Percentiles rank a stretch among this genome's conserved stretches.
Conservation (phyloP, 1,284 basidiomycete genomes). For the Cryptococcus floricola region DNA sequence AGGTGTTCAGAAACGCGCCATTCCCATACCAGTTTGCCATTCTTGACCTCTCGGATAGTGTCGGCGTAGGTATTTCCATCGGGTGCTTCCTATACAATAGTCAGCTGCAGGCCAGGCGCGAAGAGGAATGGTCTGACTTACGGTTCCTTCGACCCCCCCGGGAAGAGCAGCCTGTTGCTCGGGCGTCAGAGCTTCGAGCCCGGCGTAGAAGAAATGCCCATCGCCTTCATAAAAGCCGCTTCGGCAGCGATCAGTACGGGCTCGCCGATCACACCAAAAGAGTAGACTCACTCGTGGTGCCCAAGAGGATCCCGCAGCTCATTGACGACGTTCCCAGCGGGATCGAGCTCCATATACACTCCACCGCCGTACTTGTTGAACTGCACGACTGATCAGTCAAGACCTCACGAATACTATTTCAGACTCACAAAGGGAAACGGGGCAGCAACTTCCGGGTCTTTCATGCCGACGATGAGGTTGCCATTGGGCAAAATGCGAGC, state of each 20-base stretch:
- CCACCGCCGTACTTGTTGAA: constrained; percentile 26
- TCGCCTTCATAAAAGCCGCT: constrained; percentile 21
- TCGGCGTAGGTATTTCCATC: constrained; percentile 21
- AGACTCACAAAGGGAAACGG: constrained; percentile 19
- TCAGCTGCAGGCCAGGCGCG: no score
- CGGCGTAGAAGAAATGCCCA: constrained; percentile 21
- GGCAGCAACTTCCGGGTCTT: constrained; percentile 19
- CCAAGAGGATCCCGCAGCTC: constrained; percentile 21
- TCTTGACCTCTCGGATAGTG: constrained; percentile 21
- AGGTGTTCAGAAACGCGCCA: constrained; percentile 21
- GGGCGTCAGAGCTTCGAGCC: constrained; percentile 13
- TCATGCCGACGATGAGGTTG: constrained; percentile 20
- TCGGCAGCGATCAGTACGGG: neutral
- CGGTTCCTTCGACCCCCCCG: constrained; percentile 18
- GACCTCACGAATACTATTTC: neutral
- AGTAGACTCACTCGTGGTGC: constrained; percentile 18
- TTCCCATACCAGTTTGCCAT: constrained; percentile 21
- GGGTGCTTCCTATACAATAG: constrained; percentile 15
- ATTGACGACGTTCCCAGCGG: constrained; percentile 14
- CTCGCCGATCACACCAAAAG: neutral
- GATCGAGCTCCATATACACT: constrained; percentile 17
- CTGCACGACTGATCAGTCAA: constrained; percentile 1
- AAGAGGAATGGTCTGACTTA: constrained; percentile 5
- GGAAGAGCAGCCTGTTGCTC: constrained; percentile 17
- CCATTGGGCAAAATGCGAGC: constrained; percentile 18